Evolutionary conservation across 2,329 filamentous ascomycete species (phyloP).

Genomic region (Ceratocystis diversiconidia): DNA sequence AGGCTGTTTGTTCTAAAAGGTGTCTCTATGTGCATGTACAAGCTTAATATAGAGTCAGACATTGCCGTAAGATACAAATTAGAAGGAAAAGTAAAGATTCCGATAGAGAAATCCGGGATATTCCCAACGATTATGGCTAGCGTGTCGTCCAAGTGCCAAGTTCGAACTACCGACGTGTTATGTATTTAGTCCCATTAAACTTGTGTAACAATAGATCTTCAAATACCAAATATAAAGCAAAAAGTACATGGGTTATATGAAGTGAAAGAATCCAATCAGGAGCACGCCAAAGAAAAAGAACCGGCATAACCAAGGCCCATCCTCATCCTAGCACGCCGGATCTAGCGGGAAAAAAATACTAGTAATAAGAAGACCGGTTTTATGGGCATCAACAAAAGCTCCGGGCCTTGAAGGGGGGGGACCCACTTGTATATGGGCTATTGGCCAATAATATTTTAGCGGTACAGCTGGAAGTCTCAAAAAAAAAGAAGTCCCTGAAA

Average conservation of each 20-base stretch:
- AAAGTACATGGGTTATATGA: not conserved
- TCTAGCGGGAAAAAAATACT: not conserved
- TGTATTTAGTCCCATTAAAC: not conserved
- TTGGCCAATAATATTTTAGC: not conserved
- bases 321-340: not conserved
- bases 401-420: not conserved
- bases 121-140: no score
- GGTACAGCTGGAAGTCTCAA: slow-evolving; percentile 1
- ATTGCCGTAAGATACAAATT: no score
- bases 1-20: no score
- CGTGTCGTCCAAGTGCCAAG: not conserved
- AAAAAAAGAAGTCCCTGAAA: not conserved
- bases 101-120: not conserved
- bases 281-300: not conserved
- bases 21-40: no score
- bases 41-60: no score
- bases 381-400: not conserved
- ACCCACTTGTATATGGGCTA: not conserved
- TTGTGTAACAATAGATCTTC: not conserved
- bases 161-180: not conserved
- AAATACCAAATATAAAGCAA: not conserved
- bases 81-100: no score
- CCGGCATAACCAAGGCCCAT: not conserved
- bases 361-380: not conserved
- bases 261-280: not conserved